A percentile compares a stretch with the other conserved stretches of the same genome.
Evolutionary conservation across 441 rosid genomes (phyloP).

Genomic region (Adansonia grandidieri): DNA sequence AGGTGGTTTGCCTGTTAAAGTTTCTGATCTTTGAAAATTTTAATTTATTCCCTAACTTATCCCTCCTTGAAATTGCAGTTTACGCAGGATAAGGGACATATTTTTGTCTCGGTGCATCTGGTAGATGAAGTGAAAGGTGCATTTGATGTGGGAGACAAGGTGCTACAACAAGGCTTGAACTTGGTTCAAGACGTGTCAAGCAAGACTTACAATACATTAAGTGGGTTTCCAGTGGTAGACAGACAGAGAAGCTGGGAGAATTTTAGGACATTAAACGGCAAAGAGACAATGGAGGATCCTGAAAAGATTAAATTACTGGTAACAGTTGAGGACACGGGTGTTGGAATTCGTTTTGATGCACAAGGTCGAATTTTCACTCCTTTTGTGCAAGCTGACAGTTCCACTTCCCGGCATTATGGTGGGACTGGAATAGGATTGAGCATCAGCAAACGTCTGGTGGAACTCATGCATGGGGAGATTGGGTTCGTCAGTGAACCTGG

Average conservation of each 20-base stretch:
- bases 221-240: constrained; percentile 83
- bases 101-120: constrained; percentile 85
- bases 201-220: constrained; percentile 55
- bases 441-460: constrained; percentile 85
- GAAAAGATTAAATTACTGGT: constrained; percentile 61
- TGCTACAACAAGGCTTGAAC: constrained; percentile 58
- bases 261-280: constrained; percentile 46
- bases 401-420: constrained; percentile 95
- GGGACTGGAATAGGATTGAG: constrained; percentile 98
- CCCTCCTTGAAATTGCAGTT: constrained; percentile 57
- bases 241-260: constrained; percentile 87
- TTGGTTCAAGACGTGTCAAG: constrained; percentile 45
- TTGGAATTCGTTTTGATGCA: constrained; percentile 79
- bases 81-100: constrained; percentile 80
- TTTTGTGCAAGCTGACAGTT: constrained; percentile 98
- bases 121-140: constrained; percentile 64
- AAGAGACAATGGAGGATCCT: constrained; percentile 35
- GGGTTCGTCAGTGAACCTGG: constrained; percentile 81
- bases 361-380: constrained; percentile 87
- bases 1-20: background rate
- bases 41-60: constrained; percentile 24
- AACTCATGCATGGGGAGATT: constrained; percentile 93
- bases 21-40: background rate
- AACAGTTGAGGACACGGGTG: constrained; percentile 96
- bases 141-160: constrained; percentile 49